Conservation (phyloP, 257 asterid genomes). For the Solanum raphanifolium region DNA sequence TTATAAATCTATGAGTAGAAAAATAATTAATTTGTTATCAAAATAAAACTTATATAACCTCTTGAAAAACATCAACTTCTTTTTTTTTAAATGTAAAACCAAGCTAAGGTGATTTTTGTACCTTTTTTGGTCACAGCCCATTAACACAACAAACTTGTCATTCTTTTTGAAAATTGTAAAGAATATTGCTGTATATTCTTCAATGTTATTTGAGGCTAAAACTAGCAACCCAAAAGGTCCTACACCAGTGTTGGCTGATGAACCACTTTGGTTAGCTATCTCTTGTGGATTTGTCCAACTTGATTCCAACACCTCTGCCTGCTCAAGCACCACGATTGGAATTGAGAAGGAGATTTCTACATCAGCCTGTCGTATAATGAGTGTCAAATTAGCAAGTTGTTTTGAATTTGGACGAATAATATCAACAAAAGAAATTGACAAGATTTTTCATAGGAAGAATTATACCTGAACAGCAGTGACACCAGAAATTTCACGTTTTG, state of each 20-base stretch:
- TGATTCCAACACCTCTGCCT: constrained; percentile 14
- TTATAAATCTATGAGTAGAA: background rate
- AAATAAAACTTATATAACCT: background rate
- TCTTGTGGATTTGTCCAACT: constrained; percentile 14
- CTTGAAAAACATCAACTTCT: background rate
- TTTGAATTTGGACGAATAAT: background rate
- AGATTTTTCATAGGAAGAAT: background rate
- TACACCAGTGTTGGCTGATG: constrained; percentile 15
- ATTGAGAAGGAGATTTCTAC: background rate
- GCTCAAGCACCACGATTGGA: constrained; percentile 2
- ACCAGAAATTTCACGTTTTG: background rate
- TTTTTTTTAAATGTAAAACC: background rate
- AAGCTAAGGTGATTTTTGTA: background rate
- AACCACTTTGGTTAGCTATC: constrained; percentile 19
- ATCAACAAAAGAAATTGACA: background rate
- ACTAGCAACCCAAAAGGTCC: constrained; percentile 26
- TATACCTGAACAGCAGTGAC: background rate
- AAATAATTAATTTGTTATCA: background rate
- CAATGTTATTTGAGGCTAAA: background rate
- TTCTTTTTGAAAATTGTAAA: constrained; percentile 22
- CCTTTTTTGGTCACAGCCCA: constrained; percentile 57
- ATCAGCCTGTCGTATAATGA: background rate
- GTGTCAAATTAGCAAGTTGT: background rate
- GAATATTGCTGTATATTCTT: constrained; percentile 36
- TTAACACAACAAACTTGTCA: constrained; percentile 23